Conservation (phyloP, 495 filamentous ascomycete genomes). For the Aspergillus heteromorphus region DNA sequence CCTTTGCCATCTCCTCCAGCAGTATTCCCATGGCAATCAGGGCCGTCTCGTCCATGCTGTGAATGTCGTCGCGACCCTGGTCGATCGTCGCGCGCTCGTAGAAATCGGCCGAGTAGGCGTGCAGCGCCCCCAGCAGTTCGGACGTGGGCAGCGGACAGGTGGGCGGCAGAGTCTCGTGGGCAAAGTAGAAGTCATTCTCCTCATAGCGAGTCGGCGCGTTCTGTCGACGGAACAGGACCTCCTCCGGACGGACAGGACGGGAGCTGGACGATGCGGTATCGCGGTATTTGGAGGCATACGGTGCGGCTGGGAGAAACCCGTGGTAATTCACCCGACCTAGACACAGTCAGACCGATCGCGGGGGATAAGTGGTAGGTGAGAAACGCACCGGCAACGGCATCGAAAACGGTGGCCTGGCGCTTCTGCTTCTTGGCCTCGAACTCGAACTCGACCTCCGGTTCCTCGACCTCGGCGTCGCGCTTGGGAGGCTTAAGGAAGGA, state of each 20-base stretch:
- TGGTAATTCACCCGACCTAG: slow-evolving; percentile 47
- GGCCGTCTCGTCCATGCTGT: slow-evolving; percentile 80
- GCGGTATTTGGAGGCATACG: slow-evolving; percentile 37
- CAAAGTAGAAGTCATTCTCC: slow-evolving; percentile 69
- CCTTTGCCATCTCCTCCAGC: slow-evolving; percentile 67
- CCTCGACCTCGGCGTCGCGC: background rate
- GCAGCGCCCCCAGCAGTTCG: slow-evolving; percentile 70
- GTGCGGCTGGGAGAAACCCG: slow-evolving; percentile 35
- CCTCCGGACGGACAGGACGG: slow-evolving; percentile 59
- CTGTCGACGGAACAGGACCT: slow-evolving; percentile 62
- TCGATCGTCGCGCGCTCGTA: slow-evolving; percentile 46
- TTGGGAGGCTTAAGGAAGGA: slow-evolving; percentile 14
- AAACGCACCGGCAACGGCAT: slow-evolving; percentile 68
- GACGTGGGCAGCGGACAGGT: slow-evolving; percentile 58
- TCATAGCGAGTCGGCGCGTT: slow-evolving; percentile 58
- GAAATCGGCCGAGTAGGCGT: slow-evolving; percentile 68
- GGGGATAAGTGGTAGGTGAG: background rate
- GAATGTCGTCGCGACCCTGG: slow-evolving; percentile 43
- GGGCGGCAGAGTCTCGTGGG: slow-evolving; percentile 48
- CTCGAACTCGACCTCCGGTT: slow-evolving; percentile 4
- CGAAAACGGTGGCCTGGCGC: slow-evolving; percentile 59
- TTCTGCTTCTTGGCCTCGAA: slow-evolving; percentile 12
- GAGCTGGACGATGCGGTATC: slow-evolving; percentile 49
- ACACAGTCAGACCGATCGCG: slow-evolving; percentile 2
- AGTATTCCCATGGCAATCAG: slow-evolving; percentile 76